phyloP scores from a whole-genome alignment of 345 rosid genomes.

The Brassica rapa region DNA sequence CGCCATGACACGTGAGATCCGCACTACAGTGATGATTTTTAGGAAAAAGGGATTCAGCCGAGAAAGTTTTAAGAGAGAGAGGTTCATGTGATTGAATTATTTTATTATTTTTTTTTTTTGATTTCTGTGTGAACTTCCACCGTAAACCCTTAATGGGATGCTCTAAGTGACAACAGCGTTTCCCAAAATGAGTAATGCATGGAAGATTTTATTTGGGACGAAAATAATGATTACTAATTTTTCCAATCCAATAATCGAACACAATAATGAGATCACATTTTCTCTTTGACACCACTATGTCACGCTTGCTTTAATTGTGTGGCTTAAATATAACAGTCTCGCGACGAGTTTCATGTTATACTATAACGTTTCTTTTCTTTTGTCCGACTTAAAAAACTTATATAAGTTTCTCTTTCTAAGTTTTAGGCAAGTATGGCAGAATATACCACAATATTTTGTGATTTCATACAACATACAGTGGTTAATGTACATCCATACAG shows the following conservation, averaged over 20 bases:
- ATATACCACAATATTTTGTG: background rate
- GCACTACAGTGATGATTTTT: too few relatives aligned
- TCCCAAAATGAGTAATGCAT: background rate
- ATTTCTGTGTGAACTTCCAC: too few relatives aligned
- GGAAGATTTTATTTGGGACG: background rate
- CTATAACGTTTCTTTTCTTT: background rate
- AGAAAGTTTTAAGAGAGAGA: too few relatives aligned
- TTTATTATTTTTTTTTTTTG: too few relatives aligned
- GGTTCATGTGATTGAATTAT: too few relatives aligned
- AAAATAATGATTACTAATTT: background rate
- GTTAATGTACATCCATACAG: background rate
- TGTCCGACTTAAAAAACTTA: background rate
- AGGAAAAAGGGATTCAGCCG: too few relatives aligned
- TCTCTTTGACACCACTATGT: conserved; percentile 1
- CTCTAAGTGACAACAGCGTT: too few relatives aligned
- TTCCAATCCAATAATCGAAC: background rate
- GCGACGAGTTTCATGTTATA: background rate
- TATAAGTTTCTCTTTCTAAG: too few relatives aligned
- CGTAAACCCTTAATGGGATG: too few relatives aligned
- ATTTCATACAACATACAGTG: background rate
- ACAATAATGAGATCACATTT: background rate
- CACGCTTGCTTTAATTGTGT: conserved; percentile 34
- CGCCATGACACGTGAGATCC: too few relatives aligned
- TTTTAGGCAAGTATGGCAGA: too few relatives aligned
- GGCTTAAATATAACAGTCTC: conserved; percentile 23